phyloP scores from a whole-genome alignment of 331 rosid genomes.

The Quercus lobata region DNA sequence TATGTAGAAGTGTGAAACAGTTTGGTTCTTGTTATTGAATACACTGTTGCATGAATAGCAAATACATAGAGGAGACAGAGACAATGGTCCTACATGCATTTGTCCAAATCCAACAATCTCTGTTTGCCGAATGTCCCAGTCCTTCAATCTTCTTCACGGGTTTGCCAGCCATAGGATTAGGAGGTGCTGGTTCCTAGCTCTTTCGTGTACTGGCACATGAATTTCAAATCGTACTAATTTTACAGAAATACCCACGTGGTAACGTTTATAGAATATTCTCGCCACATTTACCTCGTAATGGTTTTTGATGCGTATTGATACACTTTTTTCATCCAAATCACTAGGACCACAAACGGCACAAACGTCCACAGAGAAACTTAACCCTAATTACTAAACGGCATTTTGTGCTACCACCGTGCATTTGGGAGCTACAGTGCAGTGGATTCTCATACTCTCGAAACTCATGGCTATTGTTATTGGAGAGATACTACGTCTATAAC shows the following conservation, averaged over 20 bases:
- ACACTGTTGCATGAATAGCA: not conserved
- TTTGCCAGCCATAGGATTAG: not conserved
- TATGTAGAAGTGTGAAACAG: not conserved
- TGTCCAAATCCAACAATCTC: not conserved
- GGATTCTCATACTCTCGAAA: not conserved
- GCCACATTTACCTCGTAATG: too few species aligned
- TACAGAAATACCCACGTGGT: not conserved
- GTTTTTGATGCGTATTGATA: too few species aligned
- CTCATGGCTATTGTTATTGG: not conserved
- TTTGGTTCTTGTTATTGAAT: not conserved
- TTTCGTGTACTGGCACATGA: constrained; percentile 1
- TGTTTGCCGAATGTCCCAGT: not conserved
- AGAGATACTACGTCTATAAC: fast-evolving
- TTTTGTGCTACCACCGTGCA: too few species aligned
- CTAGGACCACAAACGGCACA: not conserved
- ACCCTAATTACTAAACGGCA: too few species aligned
- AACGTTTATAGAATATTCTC: not conserved
- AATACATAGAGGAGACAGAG: not conserved
- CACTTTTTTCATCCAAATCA: too few species aligned
- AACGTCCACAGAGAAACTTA: not conserved
- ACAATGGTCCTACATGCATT: not conserved
- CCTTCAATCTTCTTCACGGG: not conserved
- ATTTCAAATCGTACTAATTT: not conserved
- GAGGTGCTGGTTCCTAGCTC: constrained; percentile 18
- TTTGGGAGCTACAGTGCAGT: not conserved